Evolutionary conservation across 371 early-diverging fungal species (phyloP).

Genomic region (Lichtheimia hyalospora): DNA sequence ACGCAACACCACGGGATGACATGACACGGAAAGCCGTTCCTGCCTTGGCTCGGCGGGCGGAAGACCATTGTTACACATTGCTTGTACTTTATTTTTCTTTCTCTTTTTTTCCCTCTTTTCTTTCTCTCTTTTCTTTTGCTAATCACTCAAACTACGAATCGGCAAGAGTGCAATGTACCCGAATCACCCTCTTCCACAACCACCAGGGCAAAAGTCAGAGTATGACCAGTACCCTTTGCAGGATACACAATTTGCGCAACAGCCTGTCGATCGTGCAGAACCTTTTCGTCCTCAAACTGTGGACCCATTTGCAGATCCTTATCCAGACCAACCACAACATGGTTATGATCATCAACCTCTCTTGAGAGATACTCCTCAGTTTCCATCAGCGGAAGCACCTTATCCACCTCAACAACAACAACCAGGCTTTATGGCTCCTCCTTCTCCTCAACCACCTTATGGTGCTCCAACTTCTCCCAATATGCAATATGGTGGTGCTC

Average conservation of each 20-base stretch:
- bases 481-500: constrained; percentile 5
- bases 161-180: constrained; percentile 6
- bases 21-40: too few species aligned
- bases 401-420: not conserved
- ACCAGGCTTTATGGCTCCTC: not conserved
- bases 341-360: constrained; percentile 29
- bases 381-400: not conserved
- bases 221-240: constrained; percentile 46
- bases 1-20: too few species aligned
- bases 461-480: not conserved
- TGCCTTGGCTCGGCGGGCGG: too few species aligned
- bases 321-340: constrained; percentile 15
- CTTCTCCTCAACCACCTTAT: constrained; percentile 6
- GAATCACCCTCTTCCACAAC: constrained; percentile 13
- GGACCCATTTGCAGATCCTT: constrained; percentile 35
- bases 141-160: not conserved
- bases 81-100: constrained; percentile 2
- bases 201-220: constrained; percentile 22
- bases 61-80: not conserved
- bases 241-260: constrained; percentile 39
- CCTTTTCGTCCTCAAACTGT: constrained; percentile 14
- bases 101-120: not conserved
- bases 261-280: constrained; percentile 30
- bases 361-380: constrained; percentile 18
- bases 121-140: not conserved